Evolutionary conservation across 768 basidiomycete species (phyloP).

Genomic region (Suillus subaureus): DNA sequence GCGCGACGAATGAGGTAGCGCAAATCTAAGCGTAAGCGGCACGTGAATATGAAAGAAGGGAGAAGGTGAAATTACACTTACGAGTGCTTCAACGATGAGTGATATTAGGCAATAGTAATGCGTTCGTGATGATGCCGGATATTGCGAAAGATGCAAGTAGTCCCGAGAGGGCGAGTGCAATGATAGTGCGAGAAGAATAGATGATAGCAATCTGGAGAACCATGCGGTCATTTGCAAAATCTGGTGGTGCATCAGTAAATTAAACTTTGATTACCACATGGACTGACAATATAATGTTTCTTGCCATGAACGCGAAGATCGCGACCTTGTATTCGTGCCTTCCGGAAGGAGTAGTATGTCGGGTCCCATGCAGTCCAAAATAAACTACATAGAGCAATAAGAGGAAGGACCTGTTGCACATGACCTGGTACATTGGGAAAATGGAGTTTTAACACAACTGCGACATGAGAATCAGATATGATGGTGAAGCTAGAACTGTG

Average conservation of each 20-base stretch:
- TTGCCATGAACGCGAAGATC: slow-evolving; percentile 70
- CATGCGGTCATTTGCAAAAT: slow-evolving; percentile 60
- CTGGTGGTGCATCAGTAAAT: slow-evolving; percentile 38
- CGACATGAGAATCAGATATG: slow-evolving; percentile 28
- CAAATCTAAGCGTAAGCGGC: slow-evolving; percentile 43
- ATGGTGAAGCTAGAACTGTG: not conserved
- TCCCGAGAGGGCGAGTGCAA: slow-evolving; percentile 44
- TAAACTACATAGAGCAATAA: slow-evolving; percentile 58
- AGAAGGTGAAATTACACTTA: slow-evolving; percentile 37
- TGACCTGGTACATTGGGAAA: slow-evolving; percentile 22
- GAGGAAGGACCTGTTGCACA: slow-evolving; percentile 47
- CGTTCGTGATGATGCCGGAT: slow-evolving; percentile 37
- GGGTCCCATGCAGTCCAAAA: slow-evolving; percentile 89
- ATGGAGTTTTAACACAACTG: slow-evolving; percentile 24
- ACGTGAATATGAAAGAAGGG: slow-evolving; percentile 12
- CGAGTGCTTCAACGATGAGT: slow-evolving; percentile 55
- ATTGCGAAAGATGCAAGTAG: slow-evolving; percentile 36
- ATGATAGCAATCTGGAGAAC: slow-evolving; percentile 55
- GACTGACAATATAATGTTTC: slow-evolving; percentile 60
- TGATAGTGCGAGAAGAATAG: slow-evolving; percentile 46
- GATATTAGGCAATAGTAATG: slow-evolving; percentile 50
- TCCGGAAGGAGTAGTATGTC: slow-evolving; percentile 63
- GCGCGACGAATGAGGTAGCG: slow-evolving; percentile 50
- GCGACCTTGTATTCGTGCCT: slow-evolving; percentile 69
- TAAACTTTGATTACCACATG: not conserved